Evolutionary conservation across 2,329 filamentous ascomycete genomes (phyloP).

Genomic region (Davidsoniella virescens): DNA sequence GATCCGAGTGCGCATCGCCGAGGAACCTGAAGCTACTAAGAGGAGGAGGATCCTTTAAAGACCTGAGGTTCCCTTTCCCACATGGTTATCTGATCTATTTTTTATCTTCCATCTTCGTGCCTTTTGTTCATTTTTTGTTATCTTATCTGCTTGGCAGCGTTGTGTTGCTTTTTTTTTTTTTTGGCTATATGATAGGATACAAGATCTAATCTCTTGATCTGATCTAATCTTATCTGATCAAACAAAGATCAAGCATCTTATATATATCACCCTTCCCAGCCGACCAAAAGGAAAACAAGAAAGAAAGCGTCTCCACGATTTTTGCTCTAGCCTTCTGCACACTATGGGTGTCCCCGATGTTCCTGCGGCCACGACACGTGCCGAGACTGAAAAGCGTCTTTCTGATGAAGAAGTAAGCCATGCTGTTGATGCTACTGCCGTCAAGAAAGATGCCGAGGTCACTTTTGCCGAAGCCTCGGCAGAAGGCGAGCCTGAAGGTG

Average conservation of each 20-base stretch:
- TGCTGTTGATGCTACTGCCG: not conserved
- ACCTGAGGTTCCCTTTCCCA: too few species aligned
- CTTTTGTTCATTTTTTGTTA: too few species aligned
- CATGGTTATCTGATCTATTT: too few species aligned
- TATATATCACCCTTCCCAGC: too few species aligned
- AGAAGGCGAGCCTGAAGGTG: slow-evolving; percentile 15
- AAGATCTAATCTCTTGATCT: not conserved
- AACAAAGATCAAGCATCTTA: not conserved
- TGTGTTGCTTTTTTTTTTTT: not conserved
- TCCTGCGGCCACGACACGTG: not conserved
- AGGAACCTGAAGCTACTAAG: too few species aligned
- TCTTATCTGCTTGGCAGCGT: too few species aligned
- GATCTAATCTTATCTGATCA: slow-evolving; percentile 5
- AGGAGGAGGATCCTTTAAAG: too few species aligned
- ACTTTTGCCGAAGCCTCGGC: not conserved
- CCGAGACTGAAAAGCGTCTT: not conserved
- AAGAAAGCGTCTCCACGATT: too few species aligned
- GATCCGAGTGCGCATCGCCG: too few species aligned
- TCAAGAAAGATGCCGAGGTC: not conserved
- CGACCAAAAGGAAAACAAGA: too few species aligned
- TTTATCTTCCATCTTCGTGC: too few species aligned
- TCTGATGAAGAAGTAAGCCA: not conserved
- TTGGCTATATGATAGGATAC: not conserved
- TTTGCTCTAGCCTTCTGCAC: too few species aligned
- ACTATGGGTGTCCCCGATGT: not conserved